Percentiles rank a stretch among this genome's conserved stretches.
Evolutionary conservation across 2,329 filamentous ascomycete genomes (phyloP).

Genomic region (Colletotrichum brevisporum): DNA sequence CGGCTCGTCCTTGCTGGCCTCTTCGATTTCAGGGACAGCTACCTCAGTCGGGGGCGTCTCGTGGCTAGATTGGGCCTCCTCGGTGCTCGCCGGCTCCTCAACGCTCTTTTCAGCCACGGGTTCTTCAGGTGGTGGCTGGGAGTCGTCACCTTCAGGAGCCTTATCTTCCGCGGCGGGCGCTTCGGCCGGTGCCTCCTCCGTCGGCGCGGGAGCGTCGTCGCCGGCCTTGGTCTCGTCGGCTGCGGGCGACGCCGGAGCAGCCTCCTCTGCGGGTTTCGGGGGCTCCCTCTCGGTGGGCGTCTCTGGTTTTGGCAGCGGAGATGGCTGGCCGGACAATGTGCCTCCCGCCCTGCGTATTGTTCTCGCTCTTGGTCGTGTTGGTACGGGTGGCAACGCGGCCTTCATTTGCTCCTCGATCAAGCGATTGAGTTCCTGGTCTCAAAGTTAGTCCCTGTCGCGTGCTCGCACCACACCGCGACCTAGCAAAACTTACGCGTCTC

Average conservation of each 20-base stretch:
- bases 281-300: background rate
- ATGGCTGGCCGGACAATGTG: slow-evolving; percentile 17
- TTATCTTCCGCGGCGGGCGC: slow-evolving; percentile 23
- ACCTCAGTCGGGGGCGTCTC: background rate
- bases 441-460: slow-evolving; percentile 19
- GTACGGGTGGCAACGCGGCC: slow-evolving; percentile 48
- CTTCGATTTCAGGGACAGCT: background rate
- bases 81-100: slow-evolving; percentile 14
- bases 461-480: too few species aligned
- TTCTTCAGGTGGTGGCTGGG: slow-evolving; percentile 36
- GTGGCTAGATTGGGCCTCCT: slow-evolving; percentile 13
- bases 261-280: background rate
- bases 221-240: background rate
- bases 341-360: slow-evolving; percentile 17
- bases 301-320: slow-evolving; percentile 18
- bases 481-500: slow-evolving; percentile 44
- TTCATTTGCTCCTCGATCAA: slow-evolving; percentile 58
- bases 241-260: background rate
- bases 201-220: background rate
- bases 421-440: slow-evolving; percentile 56
- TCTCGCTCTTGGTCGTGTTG: slow-evolving; percentile 42
- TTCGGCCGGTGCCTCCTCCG: slow-evolving; percentile 7
- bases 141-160: slow-evolving; percentile 30
- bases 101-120: slow-evolving; percentile 37
- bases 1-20: background rate